phyloP scores from a whole-genome alignment of 2,329 filamentous ascomycete species.

The Arthrinium puccinioides region DNA sequence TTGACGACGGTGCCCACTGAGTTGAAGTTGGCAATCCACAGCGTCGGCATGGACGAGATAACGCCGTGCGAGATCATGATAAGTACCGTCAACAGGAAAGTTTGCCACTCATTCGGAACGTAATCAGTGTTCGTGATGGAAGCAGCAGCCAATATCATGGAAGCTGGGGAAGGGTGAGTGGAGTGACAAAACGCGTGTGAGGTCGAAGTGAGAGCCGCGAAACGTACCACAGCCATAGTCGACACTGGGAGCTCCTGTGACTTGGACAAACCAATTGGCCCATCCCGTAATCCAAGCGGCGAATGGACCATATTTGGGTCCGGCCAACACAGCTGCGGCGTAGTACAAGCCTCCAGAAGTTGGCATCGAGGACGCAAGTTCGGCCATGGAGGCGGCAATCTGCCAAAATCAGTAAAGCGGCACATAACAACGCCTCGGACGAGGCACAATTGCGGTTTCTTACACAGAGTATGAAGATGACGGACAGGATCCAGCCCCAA shows the following conservation, averaged over 20 bases:
- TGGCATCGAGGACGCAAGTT: constrained; percentile 67
- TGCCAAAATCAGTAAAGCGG: constrained; percentile 4
- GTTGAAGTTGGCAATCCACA: constrained; percentile 64
- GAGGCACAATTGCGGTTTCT: constrained; percentile 5
- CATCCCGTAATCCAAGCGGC: constrained; percentile 26
- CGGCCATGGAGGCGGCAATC: constrained; percentile 58
- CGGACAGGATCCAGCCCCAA: constrained; percentile 70
- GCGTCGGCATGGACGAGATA: constrained; percentile 65
- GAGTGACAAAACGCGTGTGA: background rate
- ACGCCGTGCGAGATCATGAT: constrained; percentile 61
- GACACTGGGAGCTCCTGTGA: constrained; percentile 23
- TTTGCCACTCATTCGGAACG: constrained; percentile 57
- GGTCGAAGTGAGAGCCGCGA: background rate
- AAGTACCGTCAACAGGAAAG: constrained; percentile 58
- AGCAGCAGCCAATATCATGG: constrained; percentile 65
- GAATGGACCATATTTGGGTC: constrained; percentile 23
- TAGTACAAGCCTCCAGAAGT: constrained; percentile 70
- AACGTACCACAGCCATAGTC: constrained; percentile 23
- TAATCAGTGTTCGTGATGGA: constrained; percentile 64
- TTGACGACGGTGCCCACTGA: constrained; percentile 65
- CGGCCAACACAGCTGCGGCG: constrained; percentile 61
- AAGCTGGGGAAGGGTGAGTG: constrained; percentile 24
- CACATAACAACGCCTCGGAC: no score
- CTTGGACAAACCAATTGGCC: constrained; percentile 25
- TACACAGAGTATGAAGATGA: constrained; percentile 65